Percentiles rank a stretch among this genome's conserved stretches.
phyloP scores from a whole-genome alignment of 805 yeast species.

The Jamesozyma jinghongensis region DNA sequence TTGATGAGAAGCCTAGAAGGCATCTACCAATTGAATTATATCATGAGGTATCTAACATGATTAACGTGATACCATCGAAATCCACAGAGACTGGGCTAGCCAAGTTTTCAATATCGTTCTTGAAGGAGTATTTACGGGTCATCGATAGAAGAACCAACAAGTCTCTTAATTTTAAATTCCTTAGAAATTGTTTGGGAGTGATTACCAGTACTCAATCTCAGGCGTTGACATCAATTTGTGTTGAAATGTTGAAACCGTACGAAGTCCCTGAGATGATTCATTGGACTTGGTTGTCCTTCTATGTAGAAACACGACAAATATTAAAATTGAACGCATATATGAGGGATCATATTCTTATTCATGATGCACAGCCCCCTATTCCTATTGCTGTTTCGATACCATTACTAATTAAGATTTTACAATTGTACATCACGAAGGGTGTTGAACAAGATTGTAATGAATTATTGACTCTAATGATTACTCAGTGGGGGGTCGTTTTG shows the following conservation, averaged over 20 bases:
- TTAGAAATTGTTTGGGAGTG: slow-evolving; percentile 12
- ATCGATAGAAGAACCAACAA: neutral
- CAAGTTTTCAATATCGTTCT: slow-evolving; percentile 14
- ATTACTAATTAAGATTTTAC: slow-evolving; percentile 5
- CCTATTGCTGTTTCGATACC: slow-evolving; percentile 1
- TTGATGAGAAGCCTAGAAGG: slow-evolving; percentile 7
- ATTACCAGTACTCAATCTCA: slow-evolving; percentile 15
- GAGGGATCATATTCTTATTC: neutral
- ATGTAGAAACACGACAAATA: slow-evolving; percentile 17
- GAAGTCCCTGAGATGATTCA: neutral
- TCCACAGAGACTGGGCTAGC: slow-evolving; percentile 7
- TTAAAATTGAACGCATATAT: slow-evolving; percentile 9
- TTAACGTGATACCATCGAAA: slow-evolving; percentile 12
- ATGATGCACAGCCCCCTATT: neutral
- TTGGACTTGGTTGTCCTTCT: slow-evolving; percentile 14
- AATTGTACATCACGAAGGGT: slow-evolving; percentile 2
- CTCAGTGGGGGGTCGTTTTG: neutral
- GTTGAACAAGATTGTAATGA: slow-evolving; percentile 3
- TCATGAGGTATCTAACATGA: slow-evolving; percentile 21
- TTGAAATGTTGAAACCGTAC: slow-evolving; percentile 2
- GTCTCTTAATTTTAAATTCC: slow-evolving; percentile 6
- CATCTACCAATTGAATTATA: slow-evolving; percentile 20
- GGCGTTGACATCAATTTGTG: slow-evolving; percentile 2
- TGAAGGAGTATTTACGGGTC: slow-evolving; percentile 8
- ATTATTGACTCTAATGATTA: neutral